phyloP scores from a whole-genome alignment of 2,329 filamentous ascomycete genomes.

The Aspergillus pseudoterreus region DNA sequence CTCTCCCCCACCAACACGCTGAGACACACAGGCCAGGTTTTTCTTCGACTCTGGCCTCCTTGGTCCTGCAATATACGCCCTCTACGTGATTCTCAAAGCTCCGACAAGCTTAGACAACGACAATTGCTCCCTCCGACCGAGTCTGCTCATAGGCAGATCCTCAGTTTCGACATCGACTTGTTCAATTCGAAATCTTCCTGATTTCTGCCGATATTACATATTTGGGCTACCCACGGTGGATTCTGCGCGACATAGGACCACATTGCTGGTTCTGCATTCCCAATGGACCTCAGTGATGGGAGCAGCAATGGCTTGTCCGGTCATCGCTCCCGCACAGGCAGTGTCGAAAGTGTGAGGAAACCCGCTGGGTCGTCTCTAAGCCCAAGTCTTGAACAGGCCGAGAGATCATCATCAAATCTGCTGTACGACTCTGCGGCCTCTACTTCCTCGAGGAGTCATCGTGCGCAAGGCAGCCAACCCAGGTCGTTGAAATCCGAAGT shows the following conservation, averaged over 20 bases:
- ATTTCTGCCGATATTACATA: too few relatives aligned
- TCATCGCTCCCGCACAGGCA: slow-evolving; percentile 1
- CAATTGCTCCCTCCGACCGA: too few relatives aligned
- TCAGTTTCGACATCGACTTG: too few relatives aligned
- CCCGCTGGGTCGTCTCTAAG: slow-evolving; percentile 1
- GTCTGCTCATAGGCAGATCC: too few relatives aligned
- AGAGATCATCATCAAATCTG: slow-evolving; percentile 13
- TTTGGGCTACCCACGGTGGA: too few relatives aligned
- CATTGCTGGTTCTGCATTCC: neutral
- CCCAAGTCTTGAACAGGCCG: slow-evolving; percentile 9
- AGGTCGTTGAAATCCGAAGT: slow-evolving; percentile 18
- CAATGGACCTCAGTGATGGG: slow-evolving; percentile 1
- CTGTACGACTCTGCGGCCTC: slow-evolving; percentile 16
- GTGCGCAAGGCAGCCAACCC: slow-evolving; percentile 11
- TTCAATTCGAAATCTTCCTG: too few relatives aligned
- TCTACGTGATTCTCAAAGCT: too few relatives aligned
- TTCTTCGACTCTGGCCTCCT: too few relatives aligned
- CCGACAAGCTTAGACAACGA: too few relatives aligned
- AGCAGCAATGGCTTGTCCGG: neutral
- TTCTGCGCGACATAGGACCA: neutral
- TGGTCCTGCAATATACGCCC: too few relatives aligned
- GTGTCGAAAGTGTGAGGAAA: slow-evolving; percentile 5
- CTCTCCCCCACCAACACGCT: too few relatives aligned
- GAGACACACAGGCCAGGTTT: too few relatives aligned
- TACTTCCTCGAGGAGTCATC: slow-evolving; percentile 11